Evolutionary conservation across 202 grass and related monocot species (phyloP).

Genomic region (Zizania palustris): DNA sequence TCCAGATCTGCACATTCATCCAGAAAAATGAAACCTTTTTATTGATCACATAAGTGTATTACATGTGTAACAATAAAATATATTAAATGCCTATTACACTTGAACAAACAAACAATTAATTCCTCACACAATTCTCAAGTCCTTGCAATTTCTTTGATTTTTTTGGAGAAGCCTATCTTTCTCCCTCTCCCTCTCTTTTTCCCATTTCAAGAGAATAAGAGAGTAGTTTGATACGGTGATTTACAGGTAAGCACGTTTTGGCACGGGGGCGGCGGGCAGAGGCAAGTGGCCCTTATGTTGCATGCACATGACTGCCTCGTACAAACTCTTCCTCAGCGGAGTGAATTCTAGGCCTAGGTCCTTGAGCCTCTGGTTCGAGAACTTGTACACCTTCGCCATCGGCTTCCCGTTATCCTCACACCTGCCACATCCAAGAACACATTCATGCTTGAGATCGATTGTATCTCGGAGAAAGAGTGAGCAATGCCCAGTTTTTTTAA

Average conservation of each 20-base stretch:
- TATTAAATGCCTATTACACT: background rate
- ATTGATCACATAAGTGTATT: background rate
- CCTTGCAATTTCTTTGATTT: background rate
- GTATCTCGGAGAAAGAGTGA: background rate
- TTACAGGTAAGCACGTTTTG: background rate
- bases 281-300: conserved; percentile 32
- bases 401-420: conserved; percentile 38
- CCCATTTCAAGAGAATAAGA: background rate
- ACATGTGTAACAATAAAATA: background rate
- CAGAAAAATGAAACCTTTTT: too few species aligned
- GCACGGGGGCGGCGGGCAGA: background rate
- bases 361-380: conserved; percentile 46
- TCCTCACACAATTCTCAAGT: background rate
- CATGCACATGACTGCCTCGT: conserved; percentile 19
- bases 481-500: too few species aligned
- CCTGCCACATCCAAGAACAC: conserved; percentile 7
- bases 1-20: too few species aligned
- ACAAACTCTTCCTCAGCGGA: conserved; percentile 24
- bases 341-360: conserved; percentile 43
- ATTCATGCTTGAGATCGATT: background rate
- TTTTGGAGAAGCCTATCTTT: background rate
- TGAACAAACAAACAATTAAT: background rate
- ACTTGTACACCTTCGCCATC: conserved; percentile 37
- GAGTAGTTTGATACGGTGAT: background rate
- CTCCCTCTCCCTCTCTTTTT: background rate